Percentiles rank a stretch among this genome's conserved stretches.
Conservation (phyloP, 805 yeast species). For the Metschnikowia drakensbergensis region DNA sequence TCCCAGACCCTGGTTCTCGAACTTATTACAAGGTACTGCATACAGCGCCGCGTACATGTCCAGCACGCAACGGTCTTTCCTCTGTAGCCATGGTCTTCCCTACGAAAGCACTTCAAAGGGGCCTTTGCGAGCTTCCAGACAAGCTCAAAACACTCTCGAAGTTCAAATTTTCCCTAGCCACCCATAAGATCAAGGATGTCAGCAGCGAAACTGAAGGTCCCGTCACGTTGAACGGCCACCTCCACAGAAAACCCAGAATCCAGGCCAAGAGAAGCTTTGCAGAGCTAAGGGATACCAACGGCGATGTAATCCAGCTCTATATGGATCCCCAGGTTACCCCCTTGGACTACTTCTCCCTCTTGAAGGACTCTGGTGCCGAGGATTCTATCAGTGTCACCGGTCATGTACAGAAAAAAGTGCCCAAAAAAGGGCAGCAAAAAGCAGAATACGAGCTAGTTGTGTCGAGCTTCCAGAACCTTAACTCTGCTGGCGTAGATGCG, state of each 20-base stretch:
- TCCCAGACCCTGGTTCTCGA: no score
- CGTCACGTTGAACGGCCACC: conserved; percentile 76
- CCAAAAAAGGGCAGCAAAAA: conserved; percentile 11
- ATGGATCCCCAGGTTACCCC: conserved; percentile 41
- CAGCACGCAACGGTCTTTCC: background rate
- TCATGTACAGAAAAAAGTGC: conserved; percentile 32
- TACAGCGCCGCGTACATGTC: background rate
- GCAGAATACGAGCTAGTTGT: conserved; percentile 58
- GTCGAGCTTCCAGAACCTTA: conserved; percentile 50
- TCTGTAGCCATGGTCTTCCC: background rate
- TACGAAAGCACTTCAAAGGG: background rate
- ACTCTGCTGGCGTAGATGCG: conserved; percentile 59
- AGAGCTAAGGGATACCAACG: conserved; percentile 67
- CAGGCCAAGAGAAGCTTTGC: conserved; percentile 72
- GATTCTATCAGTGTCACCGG: conserved; percentile 73
- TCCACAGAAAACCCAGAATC: conserved; percentile 68
- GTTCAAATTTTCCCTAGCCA: conserved; percentile 36
- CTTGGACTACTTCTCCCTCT: conserved; percentile 33
- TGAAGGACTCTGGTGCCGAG: conserved; percentile 56
- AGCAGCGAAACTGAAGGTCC: conserved; percentile 9
- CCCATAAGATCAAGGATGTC: conserved; percentile 22
- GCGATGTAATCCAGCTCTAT: conserved; percentile 55
- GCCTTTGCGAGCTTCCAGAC: conserved; percentile 7
- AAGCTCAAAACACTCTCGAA: conserved; percentile 17
- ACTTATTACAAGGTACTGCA: background rate